Conservation (phyloP, 257 asterid genomes). For the Penstemon newberryi region DNA sequence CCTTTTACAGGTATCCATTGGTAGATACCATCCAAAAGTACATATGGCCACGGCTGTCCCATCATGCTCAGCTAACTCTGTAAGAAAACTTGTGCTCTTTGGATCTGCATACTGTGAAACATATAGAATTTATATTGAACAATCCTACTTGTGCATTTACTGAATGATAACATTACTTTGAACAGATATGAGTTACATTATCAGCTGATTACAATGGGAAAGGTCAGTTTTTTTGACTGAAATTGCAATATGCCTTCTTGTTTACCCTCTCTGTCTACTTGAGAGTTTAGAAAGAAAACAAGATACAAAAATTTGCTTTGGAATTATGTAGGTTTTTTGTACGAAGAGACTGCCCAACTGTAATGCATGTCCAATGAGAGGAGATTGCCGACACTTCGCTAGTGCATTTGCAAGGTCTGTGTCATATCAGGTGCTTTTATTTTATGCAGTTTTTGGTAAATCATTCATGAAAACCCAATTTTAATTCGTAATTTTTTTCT, state of each 20-base stretch:
- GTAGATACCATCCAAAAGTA: slow-evolving; percentile 50
- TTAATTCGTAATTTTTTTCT: background rate
- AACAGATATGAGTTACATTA: slow-evolving; percentile 57
- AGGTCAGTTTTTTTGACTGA: slow-evolving; percentile 38
- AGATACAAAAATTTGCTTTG: background rate
- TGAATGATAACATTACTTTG: slow-evolving; percentile 16
- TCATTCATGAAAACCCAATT: too few species aligned
- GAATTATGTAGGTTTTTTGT: slow-evolving; percentile 47
- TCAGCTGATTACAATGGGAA: slow-evolving; percentile 52
- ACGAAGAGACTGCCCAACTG: slow-evolving; percentile 56
- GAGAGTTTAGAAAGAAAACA: background rate
- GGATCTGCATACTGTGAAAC: background rate
- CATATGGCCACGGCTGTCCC: slow-evolving; percentile 56
- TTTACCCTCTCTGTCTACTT: background rate
- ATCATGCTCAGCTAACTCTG: slow-evolving; percentile 23
- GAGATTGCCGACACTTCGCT: slow-evolving; percentile 55
- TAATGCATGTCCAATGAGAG: slow-evolving; percentile 58
- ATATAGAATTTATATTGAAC: background rate
- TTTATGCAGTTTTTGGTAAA: background rate
- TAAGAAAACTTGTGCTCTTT: slow-evolving; percentile 22
- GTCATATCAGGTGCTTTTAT: background rate
- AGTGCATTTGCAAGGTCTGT: slow-evolving; percentile 60
- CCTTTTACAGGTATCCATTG: slow-evolving; percentile 47
- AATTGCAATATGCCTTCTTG: background rate
- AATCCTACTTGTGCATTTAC: background rate